Percentiles rank a stretch among this genome's conserved stretches.
Conservation (phyloP, 768 basidiomycete species). For the Amanita rubescens region DNA sequence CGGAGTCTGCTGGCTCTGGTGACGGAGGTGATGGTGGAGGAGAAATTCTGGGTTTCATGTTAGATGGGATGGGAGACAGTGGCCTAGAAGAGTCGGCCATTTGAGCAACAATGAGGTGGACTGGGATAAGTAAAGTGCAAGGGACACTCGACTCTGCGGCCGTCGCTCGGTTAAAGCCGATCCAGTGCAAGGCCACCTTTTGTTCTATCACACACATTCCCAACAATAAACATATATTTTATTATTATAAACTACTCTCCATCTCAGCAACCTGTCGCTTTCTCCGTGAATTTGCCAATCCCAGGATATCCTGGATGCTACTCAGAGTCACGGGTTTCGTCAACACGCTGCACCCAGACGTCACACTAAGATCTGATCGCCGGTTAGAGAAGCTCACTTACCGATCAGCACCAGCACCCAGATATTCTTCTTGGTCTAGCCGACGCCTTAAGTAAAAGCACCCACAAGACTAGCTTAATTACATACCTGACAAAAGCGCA, state of each 20-base stretch:
- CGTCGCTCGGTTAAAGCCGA: conserved; percentile 16
- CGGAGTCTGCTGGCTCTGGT: conserved; percentile 35
- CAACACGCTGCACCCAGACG: conserved; percentile 42
- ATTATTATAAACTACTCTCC: background rate
- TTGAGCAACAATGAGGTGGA: conserved; percentile 17
- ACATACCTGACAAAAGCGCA: conserved; percentile 41
- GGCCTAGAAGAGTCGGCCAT: conserved; percentile 18
- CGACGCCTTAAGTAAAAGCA: background rate
- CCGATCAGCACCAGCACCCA: conserved; percentile 71
- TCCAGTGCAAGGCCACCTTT: background rate
- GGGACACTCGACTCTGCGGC: conserved; percentile 15
- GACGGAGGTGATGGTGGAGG: conserved; percentile 39
- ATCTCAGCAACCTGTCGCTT: conserved; percentile 16
- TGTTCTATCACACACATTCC: background rate
- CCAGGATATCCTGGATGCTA: conserved; percentile 37
- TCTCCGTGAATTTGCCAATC: conserved; percentile 39
- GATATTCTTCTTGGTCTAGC: conserved; percentile 71
- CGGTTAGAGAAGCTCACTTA: conserved; percentile 26
- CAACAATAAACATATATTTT: background rate
- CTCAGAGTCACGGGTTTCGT: conserved; percentile 77
- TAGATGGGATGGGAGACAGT: background rate
- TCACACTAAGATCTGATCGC: conserved; percentile 9
- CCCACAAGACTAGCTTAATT: conserved; percentile 4
- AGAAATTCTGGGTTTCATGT: conserved; percentile 8
- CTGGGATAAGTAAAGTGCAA: conserved; percentile 10